A percentile compares a stretch with the other conserved stretches of the same genome.
phyloP scores from a whole-genome alignment of 176 grass and related monocot species.

The Chrysopogon serrulatus region DNA sequence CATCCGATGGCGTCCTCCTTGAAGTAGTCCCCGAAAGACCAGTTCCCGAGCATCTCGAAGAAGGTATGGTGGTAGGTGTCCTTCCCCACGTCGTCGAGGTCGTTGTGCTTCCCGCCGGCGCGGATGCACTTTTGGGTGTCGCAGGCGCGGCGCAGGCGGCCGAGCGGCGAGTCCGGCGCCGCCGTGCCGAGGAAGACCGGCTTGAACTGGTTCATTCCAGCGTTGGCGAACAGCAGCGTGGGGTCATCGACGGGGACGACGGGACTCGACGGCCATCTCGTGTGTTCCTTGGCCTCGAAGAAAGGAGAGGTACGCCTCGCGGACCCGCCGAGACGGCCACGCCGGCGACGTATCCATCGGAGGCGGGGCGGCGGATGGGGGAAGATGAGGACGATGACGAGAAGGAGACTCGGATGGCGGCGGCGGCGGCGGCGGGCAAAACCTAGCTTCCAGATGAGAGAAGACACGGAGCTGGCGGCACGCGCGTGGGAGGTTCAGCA shows the following conservation, averaged over 20 bases:
- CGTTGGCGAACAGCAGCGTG: slow-evolving; percentile 92
- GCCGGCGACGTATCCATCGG: slow-evolving; percentile 27
- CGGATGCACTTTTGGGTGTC: slow-evolving; percentile 97
- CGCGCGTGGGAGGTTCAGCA: not conserved
- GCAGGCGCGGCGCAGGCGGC: slow-evolving; percentile 54
- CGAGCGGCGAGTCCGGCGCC: slow-evolving; percentile 63
- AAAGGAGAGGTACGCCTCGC: slow-evolving; percentile 54
- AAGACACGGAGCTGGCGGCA: not conserved
- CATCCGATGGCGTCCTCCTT: slow-evolving; percentile 87
- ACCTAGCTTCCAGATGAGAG: not conserved
- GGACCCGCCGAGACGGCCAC: slow-evolving; percentile 53
- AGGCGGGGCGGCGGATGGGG: not conserved
- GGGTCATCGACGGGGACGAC: slow-evolving; percentile 83
- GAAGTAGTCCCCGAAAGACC: slow-evolving; percentile 96
- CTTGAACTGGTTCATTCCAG: slow-evolving; percentile 98
- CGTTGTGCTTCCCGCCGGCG: slow-evolving; percentile 96
- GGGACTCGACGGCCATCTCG: slow-evolving; percentile 71
- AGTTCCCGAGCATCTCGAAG: slow-evolving; percentile 98
- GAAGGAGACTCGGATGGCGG: not conserved
- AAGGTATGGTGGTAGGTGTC: slow-evolving; percentile 99
- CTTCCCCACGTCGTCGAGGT: slow-evolving; percentile 97
- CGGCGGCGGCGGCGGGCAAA: slow-evolving; percentile 22
- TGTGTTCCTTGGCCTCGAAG: slow-evolving; percentile 70
- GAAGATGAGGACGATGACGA: not conserved
- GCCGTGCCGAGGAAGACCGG: slow-evolving; percentile 85